These are phyloP conservation scores for Astragalus membranaceus DNA, from an alignment of 306 rosid genomes.

Conservation along the genomic window DNA sequence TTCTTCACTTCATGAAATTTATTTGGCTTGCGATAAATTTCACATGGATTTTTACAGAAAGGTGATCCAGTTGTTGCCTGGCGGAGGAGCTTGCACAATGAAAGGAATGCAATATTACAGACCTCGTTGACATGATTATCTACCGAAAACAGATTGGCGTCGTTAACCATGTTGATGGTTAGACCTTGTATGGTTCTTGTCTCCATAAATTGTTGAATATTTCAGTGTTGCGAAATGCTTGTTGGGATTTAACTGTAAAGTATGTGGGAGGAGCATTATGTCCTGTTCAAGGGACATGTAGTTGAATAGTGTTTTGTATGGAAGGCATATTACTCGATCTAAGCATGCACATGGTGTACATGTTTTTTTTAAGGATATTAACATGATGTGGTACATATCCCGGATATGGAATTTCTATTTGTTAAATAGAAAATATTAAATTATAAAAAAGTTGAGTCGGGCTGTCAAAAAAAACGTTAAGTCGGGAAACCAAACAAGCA, in stretches of 20 bases:
- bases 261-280: neutral
- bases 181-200: conserved; percentile 32
- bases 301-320: conserved; percentile 1
- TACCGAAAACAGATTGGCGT: conserved; percentile 33
- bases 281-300: conserved; percentile 2
- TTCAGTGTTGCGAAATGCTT: conserved; percentile 24
- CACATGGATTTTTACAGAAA: conserved; percentile 27
- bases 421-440: neutral
- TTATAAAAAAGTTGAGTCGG: too few species aligned
- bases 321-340: neutral
- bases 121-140: conserved; percentile 38
- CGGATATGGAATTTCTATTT: neutral
- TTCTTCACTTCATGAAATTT: conserved; percentile 6
- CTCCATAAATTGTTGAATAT: conserved; percentile 32
- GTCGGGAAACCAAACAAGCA: too few species aligned
- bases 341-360: conserved; percentile 11
- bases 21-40: conserved; percentile 20
- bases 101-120: conserved; percentile 39
- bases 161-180: conserved; percentile 34
- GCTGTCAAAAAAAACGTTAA: too few species aligned
- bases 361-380: neutral
- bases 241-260: conserved; percentile 20
- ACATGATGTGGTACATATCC: neutral
- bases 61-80: conserved; percentile 43
- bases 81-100: conserved; percentile 47